Conservation (phyloP, 2,329 filamentous ascomycete species). For the Thermomyces lanuginosus region DNA sequence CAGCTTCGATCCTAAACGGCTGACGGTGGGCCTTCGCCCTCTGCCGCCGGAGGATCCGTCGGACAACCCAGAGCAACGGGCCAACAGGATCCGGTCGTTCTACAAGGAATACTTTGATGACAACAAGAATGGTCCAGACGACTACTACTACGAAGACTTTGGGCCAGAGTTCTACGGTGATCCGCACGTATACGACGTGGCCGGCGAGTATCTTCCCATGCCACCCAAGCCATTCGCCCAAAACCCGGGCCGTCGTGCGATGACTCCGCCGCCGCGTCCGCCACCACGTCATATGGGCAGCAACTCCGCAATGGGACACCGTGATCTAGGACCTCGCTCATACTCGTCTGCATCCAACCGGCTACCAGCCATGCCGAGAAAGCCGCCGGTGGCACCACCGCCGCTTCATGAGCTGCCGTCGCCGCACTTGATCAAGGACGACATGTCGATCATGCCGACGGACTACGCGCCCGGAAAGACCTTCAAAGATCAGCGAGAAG, state of each 20-base stretch:
- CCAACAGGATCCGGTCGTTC: slow-evolving; percentile 93
- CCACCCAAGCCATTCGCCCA: slow-evolving; percentile 54
- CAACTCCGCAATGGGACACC: slow-evolving; percentile 25
- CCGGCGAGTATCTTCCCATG: slow-evolving; percentile 17
- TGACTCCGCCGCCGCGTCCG: slow-evolving; percentile 68
- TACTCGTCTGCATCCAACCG: slow-evolving; percentile 46
- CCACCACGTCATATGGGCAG: slow-evolving; percentile 30
- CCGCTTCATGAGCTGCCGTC: slow-evolving; percentile 65
- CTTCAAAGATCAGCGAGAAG: slow-evolving; percentile 51
- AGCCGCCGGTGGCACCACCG: slow-evolving; percentile 53
- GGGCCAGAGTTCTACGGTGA: slow-evolving; percentile 55
- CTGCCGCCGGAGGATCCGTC: slow-evolving; percentile 72
- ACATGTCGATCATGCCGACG: slow-evolving; percentile 56
- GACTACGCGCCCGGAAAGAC: slow-evolving; percentile 74
- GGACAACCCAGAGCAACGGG: slow-evolving; percentile 84
- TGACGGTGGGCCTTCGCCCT: slow-evolving; percentile 56
- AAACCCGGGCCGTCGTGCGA: slow-evolving; percentile 71
- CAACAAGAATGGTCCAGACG: slow-evolving; percentile 36
- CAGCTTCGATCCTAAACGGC: slow-evolving; percentile 30
- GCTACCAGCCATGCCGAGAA: slow-evolving; percentile 33
- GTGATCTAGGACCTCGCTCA: slow-evolving; percentile 37
- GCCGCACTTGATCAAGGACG: slow-evolving; percentile 68
- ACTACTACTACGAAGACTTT: slow-evolving; percentile 59
- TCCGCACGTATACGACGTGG: slow-evolving; percentile 40
- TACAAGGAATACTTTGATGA: slow-evolving; percentile 99